Conservation (phyloP, 179 eudicot species). For the Beta corolliflora region DNA sequence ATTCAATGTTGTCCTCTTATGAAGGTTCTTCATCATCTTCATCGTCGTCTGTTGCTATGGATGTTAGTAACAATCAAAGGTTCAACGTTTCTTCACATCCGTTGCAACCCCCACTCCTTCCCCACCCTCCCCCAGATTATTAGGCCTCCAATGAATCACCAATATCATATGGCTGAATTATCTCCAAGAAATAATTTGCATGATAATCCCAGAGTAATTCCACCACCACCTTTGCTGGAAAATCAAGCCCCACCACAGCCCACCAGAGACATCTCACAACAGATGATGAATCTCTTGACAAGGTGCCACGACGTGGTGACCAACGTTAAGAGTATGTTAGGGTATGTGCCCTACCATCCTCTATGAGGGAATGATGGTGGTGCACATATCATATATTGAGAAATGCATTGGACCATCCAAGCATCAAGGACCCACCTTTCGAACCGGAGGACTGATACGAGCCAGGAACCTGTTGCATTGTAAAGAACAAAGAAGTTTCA, state of each 20-base stretch:
- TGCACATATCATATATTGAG: neutral
- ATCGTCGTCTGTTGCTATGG: constrained; percentile 57
- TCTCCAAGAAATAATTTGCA: constrained; percentile 31
- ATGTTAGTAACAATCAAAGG: constrained; percentile 66
- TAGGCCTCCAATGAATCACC: constrained; percentile 39
- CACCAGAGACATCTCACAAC: constrained; percentile 53
- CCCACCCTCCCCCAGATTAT: constrained; percentile 34
- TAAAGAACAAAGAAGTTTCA: neutral
- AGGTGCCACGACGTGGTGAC: constrained; percentile 67
- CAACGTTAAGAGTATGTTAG: constrained; percentile 43
- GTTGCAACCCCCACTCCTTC: constrained; percentile 42
- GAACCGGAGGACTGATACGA: neutral
- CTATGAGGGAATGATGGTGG: constrained; percentile 39
- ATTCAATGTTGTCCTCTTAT: constrained; percentile 40
- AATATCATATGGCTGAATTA: constrained; percentile 30
- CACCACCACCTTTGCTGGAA: neutral
- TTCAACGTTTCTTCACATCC: constrained; percentile 38
- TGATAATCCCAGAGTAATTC: constrained; percentile 27
- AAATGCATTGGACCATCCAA: constrained; percentile 1
- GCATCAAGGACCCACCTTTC: neutral
- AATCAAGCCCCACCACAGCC: constrained; percentile 28
- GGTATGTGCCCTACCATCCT: constrained; percentile 67
- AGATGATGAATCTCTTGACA: constrained; percentile 58
- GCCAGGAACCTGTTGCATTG: neutral
- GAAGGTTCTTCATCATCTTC: constrained; percentile 45